Evolutionary conservation across 2,329 filamentous ascomycete species (phyloP).

Genomic region (Calonectria honghensis): DNA sequence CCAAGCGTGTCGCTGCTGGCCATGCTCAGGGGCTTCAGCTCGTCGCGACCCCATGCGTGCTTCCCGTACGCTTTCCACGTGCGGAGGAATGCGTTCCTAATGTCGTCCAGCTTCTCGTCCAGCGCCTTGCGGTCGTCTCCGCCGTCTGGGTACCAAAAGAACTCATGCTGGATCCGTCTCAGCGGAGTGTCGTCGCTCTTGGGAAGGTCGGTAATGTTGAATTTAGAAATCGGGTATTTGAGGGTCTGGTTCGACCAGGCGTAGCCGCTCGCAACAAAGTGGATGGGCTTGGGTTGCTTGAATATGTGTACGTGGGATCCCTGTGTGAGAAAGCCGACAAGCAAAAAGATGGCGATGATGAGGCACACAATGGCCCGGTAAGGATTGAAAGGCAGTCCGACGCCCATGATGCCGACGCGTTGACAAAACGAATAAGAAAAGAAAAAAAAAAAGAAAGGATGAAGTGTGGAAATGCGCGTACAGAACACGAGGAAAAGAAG

Average conservation of each 20-base stretch:
- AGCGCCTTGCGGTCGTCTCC: slow-evolving; percentile 37
- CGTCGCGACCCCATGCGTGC: slow-evolving; percentile 77
- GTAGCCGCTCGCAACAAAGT: slow-evolving; percentile 50
- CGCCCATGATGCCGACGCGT: slow-evolving; percentile 47
- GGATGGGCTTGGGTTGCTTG: slow-evolving; percentile 31
- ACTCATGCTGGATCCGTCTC: slow-evolving; percentile 48
- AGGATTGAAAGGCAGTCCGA: slow-evolving; percentile 40
- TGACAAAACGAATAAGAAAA: background rate
- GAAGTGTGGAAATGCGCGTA: slow-evolving; percentile 33
- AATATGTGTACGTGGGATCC: slow-evolving; percentile 35
- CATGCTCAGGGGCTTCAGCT: slow-evolving; percentile 73
- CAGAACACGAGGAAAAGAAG: slow-evolving; percentile 25
- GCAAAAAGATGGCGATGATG: slow-evolving; percentile 42
- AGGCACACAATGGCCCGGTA: slow-evolving; percentile 33
- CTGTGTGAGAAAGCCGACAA: slow-evolving; percentile 44
- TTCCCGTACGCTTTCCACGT: slow-evolving; percentile 76
- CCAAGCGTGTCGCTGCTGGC: slow-evolving; percentile 71
- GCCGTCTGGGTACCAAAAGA: slow-evolving; percentile 38
- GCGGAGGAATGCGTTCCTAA: slow-evolving; percentile 69
- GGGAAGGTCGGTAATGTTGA: slow-evolving; percentile 41
- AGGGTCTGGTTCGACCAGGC: slow-evolving; percentile 47
- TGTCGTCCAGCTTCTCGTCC: slow-evolving; percentile 57
- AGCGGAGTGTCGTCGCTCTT: slow-evolving; percentile 44
- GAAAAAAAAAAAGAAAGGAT: slow-evolving; percentile 2
- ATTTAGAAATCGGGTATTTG: slow-evolving; percentile 37